Conservation (phyloP, 1,284 basidiomycete species). For the Sphaerobolus stellatus region DNA sequence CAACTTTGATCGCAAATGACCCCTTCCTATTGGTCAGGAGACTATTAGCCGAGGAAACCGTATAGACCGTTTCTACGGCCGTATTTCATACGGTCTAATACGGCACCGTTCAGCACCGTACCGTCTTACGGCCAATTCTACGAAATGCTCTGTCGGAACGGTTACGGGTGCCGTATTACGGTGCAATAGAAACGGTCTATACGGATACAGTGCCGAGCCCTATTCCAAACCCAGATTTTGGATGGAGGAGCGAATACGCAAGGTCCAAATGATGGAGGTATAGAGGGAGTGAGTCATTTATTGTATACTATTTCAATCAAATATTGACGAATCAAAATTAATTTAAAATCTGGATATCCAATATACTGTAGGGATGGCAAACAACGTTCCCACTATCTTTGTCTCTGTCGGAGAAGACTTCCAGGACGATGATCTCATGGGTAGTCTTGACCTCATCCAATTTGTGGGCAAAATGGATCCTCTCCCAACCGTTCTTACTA, state of each 20-base stretch:
- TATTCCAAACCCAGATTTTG: conserved; percentile 30
- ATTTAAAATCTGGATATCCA: conserved; percentile 17
- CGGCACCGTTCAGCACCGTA: no score
- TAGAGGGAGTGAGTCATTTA: conserved; percentile 23
- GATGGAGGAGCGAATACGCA: conserved; percentile 34
- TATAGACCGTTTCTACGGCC: conserved; percentile 22
- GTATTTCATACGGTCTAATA: no score
- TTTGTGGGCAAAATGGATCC: conserved; percentile 27
- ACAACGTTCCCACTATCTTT: conserved; percentile 19
- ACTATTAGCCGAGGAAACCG: no score
- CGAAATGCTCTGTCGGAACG: no score
- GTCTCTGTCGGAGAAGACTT: conserved; percentile 23
- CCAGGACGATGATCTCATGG: conserved; percentile 21
- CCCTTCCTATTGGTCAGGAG: no score
- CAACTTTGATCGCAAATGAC: no score
- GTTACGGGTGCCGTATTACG: no score
- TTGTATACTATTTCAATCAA: neutral
- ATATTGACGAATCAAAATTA: neutral
- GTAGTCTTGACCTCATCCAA: conserved; percentile 34
- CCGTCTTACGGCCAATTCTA: no score
- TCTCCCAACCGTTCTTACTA: conserved; percentile 33
- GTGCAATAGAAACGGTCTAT: no score
- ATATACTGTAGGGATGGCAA: conserved; percentile 18
- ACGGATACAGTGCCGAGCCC: no score
- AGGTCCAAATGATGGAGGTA: conserved; percentile 29